These are phyloP conservation scores for Aphanoascus verrucosus DNA, from an alignment of 2,329 filamentous ascomycete genomes.

Conservation along the genomic window DNA sequence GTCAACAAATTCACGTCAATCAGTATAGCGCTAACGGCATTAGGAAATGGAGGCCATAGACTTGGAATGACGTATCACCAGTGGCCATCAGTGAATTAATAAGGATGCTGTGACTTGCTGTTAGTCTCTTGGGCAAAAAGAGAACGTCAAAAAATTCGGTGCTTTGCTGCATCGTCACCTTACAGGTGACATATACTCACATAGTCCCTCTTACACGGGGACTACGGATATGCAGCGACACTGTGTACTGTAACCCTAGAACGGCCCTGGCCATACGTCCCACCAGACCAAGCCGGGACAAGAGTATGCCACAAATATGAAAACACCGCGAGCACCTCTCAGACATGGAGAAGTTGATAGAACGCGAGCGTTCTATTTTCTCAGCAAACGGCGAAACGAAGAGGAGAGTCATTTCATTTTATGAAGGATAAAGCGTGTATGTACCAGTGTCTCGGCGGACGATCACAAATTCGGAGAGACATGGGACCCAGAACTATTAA, in stretches of 20 bases:
- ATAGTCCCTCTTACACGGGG: no score
- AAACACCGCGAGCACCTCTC: background rate
- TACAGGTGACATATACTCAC: no score
- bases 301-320: background rate
- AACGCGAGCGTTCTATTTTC: constrained; percentile 6
- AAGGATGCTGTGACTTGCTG: background rate
- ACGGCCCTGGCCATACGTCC: no score
- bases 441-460: constrained; percentile 3
- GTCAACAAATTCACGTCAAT: constrained; percentile 1
- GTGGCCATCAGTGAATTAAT: background rate
- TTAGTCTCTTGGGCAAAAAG: no score
- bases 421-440: background rate
- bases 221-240: no score
- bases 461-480: constrained; percentile 3
- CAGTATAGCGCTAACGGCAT: constrained; percentile 8
- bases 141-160: no score
- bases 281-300: background rate
- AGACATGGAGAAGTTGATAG: background rate
- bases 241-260: no score
- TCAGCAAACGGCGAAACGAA: background rate
- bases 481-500: constrained; percentile 3
- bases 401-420: constrained; percentile 2
- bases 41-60: background rate
- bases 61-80: background rate
- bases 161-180: no score